Evolutionary conservation across 805 yeast species (phyloP), one percentile per base, ranked within the genome.

Genomic region (Myxozyma monticola): DNA sequence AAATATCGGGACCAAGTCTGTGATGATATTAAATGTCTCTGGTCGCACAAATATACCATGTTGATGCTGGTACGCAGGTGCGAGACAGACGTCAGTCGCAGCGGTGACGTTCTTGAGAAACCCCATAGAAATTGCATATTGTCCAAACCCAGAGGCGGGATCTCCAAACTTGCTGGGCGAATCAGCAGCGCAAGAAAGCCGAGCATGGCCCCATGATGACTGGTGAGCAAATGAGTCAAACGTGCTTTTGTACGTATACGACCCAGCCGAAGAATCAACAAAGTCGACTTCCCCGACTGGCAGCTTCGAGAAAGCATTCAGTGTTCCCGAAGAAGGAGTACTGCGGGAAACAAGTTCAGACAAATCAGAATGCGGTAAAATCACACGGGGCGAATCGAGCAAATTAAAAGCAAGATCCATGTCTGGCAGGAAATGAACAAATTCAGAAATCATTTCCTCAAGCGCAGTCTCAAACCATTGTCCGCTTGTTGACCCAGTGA

Each of bases 361-460:
- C 34, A 54, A 9, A 22, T 57, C 60, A 3, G 57, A 53, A 8
- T 26, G 42, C 8, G 63, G 61, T 10, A 60, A 26, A 24, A 60
- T 34, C 10, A 60, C 64, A 4, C 64, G 51, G 24, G 64, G 59
- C 21, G 54, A 50, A 24, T 60, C 64, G 28, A 46, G 54, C 34
- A 49, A 26, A 33, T 60, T 60, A 31, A 60, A 52, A 24, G 56
- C 60, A 5, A 60, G 18, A 34, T 60, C 63, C 64, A 60, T 60
- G 34, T 60, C 62, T 2, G 64, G 64, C 25, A 60, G 39, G 22
- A 45, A 47, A 29, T 45, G 37, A 6, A 49, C 60, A 60, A 60
- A 59, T 15, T 49, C 53, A 25, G 34, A 34, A 25, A 54, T 46
- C 55, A 60, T 58, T 1, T 39, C 30, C 6, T 20, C 18, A 14